Evolutionary conservation across 306 rosid species (phyloP).

Genomic region (Fagus crenata): DNA sequence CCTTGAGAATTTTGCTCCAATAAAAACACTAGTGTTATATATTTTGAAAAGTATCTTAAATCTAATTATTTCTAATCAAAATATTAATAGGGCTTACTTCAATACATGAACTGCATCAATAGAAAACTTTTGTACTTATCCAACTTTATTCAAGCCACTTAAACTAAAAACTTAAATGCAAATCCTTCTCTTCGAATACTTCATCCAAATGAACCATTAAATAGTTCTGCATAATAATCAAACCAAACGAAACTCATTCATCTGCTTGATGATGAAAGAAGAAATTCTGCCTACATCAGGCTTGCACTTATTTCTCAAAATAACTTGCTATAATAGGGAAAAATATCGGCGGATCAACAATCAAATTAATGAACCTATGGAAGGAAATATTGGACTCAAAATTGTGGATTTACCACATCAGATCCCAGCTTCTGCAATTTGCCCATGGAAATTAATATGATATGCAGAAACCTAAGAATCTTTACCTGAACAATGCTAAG

Average conservation of each 20-base stretch:
- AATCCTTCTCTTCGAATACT: too few species aligned
- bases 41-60: too few species aligned
- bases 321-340: not conserved
- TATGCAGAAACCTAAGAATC: not conserved
- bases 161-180: too few species aligned
- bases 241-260: not conserved
- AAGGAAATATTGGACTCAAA: not conserved
- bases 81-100: too few species aligned
- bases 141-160: too few species aligned
- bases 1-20: too few species aligned
- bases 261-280: not conserved
- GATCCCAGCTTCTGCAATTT: not conserved
- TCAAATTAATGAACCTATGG: not conserved
- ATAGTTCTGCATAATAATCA: not conserved
- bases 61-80: too few species aligned
- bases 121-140: too few species aligned
- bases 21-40: too few species aligned
- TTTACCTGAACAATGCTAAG: constrained; percentile 98
- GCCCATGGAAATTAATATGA: not conserved
- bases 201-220: not conserved
- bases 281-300: not conserved
- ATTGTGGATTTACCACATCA: constrained; percentile 1
- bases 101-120: too few species aligned
- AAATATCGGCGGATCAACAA: not conserved
- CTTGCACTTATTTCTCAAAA: not conserved